A percentile compares a stretch with the other conserved stretches of the same genome.
phyloP scores from a whole-genome alignment of 306 rosid species.

The Vigna radiata region DNA sequence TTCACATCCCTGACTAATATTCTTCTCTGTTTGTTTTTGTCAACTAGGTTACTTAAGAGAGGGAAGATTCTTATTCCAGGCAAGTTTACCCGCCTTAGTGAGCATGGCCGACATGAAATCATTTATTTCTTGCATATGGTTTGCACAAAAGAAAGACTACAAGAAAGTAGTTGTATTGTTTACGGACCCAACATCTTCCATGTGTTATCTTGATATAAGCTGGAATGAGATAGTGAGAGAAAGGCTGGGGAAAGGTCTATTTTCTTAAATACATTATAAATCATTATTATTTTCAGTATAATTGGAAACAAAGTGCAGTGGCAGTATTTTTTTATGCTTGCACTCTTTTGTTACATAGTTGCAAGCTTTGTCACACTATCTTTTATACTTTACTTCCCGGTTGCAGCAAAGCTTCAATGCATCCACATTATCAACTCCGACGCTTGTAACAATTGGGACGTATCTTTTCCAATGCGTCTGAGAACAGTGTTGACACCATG shows the following conservation, averaged over 20 bases:
- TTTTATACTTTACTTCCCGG: too few relatives aligned
- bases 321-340: too few relatives aligned
- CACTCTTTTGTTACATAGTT: not conserved
- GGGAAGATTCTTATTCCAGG: constrained; percentile 12
- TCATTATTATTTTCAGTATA: not conserved
- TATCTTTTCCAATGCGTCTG: too few relatives aligned
- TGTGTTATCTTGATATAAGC: not conserved
- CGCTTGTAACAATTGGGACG: too few relatives aligned
- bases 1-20: constrained; percentile 22
- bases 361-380: not conserved
- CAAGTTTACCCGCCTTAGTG: not conserved
- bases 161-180: not conserved
- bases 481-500: too few relatives aligned
- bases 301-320: not conserved
- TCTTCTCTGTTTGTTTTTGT: constrained; percentile 24
- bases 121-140: not conserved
- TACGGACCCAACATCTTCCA: not conserved
- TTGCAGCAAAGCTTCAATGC: too few relatives aligned
- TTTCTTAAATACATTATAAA: not conserved
- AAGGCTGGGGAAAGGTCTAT: constrained; percentile 19
- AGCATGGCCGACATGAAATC: not conserved
- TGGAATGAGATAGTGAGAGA: not conserved
- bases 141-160: not conserved
- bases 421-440: too few relatives aligned
- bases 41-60: constrained; percentile 28